Base-by-base conservation (phyloP, 805 yeast genomes). In the Saccharomycopsis amapae region DNA sequence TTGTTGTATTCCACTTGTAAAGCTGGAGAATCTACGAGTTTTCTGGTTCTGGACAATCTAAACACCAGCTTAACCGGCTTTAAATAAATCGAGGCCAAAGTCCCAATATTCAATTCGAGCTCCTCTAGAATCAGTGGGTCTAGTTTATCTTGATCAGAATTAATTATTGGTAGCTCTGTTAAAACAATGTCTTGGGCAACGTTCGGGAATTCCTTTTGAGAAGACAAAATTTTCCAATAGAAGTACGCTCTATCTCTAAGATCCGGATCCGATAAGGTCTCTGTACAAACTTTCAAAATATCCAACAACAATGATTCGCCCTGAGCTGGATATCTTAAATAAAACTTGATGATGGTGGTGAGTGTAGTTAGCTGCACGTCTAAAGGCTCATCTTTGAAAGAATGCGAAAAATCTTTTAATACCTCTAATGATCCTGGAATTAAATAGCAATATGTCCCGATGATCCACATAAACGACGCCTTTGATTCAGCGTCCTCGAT, bases 51-150 rank as follows among this genome's bases (percentile, higher is more conserved):
- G 2, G 84, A 71, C 28, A 74, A 60, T 35, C 95, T 67, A 68
- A 88, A 88, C 2, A 88, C 87, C 55, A 76, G 84, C n/a, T 74
- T 73, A 6, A 85, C 81, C 0, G 96, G 95, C 54, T 87, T 84
- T 55, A 89, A 65, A 58, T 88, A 90, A 12, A 89, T 77, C 0
- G 95, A 81, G 0, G 94, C 89, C 44, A 90, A 64, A 0, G 88
- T 69, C 1, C 96, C 96, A 28, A 89, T 79, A 53, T 79, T 80
- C 51, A 88, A 66, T 55, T 85, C 94, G 44, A 89, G 65, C 57
- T 89, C 96, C 54, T 88, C 95, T 30, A 89, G 61, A 12, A 83
- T 72, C 1, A 64, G 62, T 0, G 82, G 80, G 51, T 86, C 90
- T 46, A 88, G 66, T 45, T 76, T 76, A 37, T 85, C 88, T 47